Conservation (phyloP, 306 rosid species). For the Corylus americana region DNA sequence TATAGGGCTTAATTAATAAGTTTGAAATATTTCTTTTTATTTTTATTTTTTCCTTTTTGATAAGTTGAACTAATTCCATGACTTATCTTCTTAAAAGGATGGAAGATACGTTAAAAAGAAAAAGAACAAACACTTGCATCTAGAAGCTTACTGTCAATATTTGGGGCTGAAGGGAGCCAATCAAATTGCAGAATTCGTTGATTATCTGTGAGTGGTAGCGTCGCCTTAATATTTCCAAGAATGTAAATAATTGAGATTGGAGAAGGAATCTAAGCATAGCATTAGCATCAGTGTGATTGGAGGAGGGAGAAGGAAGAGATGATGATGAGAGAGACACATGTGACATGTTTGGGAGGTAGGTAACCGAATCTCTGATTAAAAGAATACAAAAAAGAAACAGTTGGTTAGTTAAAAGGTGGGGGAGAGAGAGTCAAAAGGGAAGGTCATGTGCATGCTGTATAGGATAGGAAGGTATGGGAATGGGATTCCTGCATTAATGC, state of each 20-base stretch:
- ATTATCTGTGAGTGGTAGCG: neutral
- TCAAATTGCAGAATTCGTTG: neutral
- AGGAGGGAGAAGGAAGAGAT: neutral
- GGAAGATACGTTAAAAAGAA: too few species aligned
- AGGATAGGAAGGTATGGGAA: conserved; percentile 25
- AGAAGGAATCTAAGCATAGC: neutral
- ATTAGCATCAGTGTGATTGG: neutral
- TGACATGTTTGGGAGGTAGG: conserved; percentile 53
- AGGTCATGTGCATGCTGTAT: conserved; percentile 42
- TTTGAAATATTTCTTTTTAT: too few species aligned
- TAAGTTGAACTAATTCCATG: too few species aligned
- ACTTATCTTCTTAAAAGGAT: too few species aligned
- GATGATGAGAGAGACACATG: conserved; percentile 28
- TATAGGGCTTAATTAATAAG: too few species aligned
- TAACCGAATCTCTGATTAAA: conserved; percentile 37
- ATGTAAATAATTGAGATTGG: neutral
- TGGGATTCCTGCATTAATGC: conserved; percentile 38
- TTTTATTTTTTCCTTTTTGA: too few species aligned
- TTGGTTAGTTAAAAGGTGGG: conserved; percentile 38
- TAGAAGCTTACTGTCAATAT: neutral
- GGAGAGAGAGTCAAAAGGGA: conserved; percentile 11
- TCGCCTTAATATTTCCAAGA: neutral
- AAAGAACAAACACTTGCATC: too few species aligned
- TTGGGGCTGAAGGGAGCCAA: neutral
- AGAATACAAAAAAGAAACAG: conserved; percentile 22